Evolutionary conservation across 805 yeast species (phyloP).

Genomic region (Nakazawaea populi): DNA sequence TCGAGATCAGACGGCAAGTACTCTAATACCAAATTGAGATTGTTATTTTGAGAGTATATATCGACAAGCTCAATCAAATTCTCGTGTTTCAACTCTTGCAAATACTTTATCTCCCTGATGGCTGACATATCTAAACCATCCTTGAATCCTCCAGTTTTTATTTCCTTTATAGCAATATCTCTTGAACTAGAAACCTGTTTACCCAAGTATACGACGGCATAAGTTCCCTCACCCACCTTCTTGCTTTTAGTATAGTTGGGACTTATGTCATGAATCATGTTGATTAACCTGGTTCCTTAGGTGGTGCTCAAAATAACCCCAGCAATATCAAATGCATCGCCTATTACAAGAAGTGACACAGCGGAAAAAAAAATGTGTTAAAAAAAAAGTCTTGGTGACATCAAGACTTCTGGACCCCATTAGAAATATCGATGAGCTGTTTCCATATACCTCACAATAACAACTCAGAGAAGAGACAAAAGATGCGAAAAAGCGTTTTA

Average conservation of each 20-base stretch:
- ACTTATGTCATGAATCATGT: slow-evolving; percentile 2
- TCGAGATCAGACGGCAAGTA: slow-evolving; percentile 91
- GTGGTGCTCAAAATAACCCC: background rate
- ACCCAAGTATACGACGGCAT: slow-evolving; percentile 93
- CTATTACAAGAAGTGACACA: background rate
- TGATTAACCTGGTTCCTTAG: background rate
- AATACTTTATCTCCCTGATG: slow-evolving; percentile 82
- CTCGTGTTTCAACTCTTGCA: slow-evolving; percentile 72
- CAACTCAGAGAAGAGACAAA: background rate
- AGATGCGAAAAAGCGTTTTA: slow-evolving; percentile 8
- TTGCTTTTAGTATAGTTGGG: slow-evolving; percentile 44
- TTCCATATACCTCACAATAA: background rate
- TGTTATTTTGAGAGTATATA: slow-evolving; percentile 64
- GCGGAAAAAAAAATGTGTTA: background rate
- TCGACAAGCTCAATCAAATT: slow-evolving; percentile 87
- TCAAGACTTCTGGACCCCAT: background rate
- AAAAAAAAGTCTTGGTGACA: background rate
- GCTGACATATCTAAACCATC: slow-evolving; percentile 99
- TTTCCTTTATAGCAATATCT: slow-evolving; percentile 87
- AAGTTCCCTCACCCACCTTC: slow-evolving; percentile 98
- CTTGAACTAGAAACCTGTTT: slow-evolving; percentile 49
- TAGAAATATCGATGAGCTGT: background rate
- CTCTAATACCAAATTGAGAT: slow-evolving; percentile 84
- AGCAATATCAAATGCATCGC: background rate
- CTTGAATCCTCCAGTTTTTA: slow-evolving; percentile 88